Conservation (phyloP, 2,329 filamentous ascomycete genomes). For the Moelleriella libera region DNA sequence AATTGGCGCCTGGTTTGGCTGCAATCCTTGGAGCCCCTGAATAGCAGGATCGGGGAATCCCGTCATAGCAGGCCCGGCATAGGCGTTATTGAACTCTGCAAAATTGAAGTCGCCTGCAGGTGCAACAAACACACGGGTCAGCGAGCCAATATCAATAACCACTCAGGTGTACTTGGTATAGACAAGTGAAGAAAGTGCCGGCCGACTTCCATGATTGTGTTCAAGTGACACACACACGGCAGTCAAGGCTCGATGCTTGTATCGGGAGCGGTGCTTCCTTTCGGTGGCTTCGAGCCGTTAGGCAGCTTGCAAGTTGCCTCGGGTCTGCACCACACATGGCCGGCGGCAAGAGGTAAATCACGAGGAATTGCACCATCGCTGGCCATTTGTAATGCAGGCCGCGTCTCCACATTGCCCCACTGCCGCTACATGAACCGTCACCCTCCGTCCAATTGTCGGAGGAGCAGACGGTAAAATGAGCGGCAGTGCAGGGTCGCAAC, state of each 20-base stretch:
- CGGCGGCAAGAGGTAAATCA: slow-evolving; percentile 26
- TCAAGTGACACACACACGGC: neutral
- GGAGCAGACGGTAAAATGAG: neutral
- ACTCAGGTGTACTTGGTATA: too few relatives aligned
- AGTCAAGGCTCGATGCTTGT: neutral
- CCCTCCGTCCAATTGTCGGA: neutral
- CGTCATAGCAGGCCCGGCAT: slow-evolving; percentile 34
- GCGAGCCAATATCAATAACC: neutral
- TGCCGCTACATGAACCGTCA: slow-evolving; percentile 11
- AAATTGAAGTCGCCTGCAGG: slow-evolving; percentile 45
- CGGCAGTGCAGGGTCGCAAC: too few relatives aligned
- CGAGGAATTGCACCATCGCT: slow-evolving; percentile 48
- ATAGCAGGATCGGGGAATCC: slow-evolving; percentile 17
- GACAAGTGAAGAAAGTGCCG: too few relatives aligned
- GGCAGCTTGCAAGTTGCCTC: too few relatives aligned
- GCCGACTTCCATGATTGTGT: too few relatives aligned
- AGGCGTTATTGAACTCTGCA: slow-evolving; percentile 37
- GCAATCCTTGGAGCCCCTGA: slow-evolving; percentile 34
- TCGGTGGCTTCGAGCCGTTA: too few relatives aligned
- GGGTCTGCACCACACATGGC: neutral
- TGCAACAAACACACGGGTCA: slow-evolving; percentile 19
- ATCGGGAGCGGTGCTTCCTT: too few relatives aligned
- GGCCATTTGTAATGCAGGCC: slow-evolving; percentile 27
- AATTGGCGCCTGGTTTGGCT: slow-evolving; percentile 33
- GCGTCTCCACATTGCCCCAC: slow-evolving; percentile 7